phyloP scores from a whole-genome alignment of 768 basidiomycete genomes.

The Lactarius trivialis region DNA sequence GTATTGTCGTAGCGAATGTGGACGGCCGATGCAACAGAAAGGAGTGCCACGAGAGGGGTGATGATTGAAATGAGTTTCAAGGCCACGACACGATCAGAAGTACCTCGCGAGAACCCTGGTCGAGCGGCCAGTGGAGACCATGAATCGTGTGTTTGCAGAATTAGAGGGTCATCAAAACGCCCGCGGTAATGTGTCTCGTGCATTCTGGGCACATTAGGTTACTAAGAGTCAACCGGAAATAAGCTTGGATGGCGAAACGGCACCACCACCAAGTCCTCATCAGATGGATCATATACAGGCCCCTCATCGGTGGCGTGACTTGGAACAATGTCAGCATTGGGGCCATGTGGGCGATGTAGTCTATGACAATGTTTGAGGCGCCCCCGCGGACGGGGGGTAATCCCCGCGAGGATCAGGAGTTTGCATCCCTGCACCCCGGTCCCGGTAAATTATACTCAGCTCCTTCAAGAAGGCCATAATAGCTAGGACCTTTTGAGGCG shows the following conservation, averaged over 20 bases:
- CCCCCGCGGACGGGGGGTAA: not conserved
- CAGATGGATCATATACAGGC: not conserved
- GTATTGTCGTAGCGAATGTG: slow-evolving; percentile 26
- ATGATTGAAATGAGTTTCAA: slow-evolving; percentile 29
- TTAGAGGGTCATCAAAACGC: not conserved
- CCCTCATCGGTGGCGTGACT: too few relatives aligned
- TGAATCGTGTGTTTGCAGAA: not conserved
- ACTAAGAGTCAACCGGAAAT: not conserved
- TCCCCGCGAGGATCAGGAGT: not conserved
- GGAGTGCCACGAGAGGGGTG: slow-evolving; percentile 20
- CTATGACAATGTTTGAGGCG: too few relatives aligned
- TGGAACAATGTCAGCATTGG: too few relatives aligned
- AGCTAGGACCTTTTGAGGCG: not conserved
- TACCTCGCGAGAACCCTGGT: not conserved
- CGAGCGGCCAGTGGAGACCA: not conserved
- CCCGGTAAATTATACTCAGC: not conserved
- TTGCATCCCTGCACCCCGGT: not conserved
- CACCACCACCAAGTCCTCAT: not conserved
- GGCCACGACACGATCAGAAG: not conserved
- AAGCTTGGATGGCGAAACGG: not conserved
- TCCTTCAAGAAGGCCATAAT: not conserved
- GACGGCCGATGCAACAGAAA: slow-evolving; percentile 5
- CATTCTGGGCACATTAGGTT: not conserved
- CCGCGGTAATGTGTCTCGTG: not conserved
- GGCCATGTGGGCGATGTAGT: too few relatives aligned